Evolutionary conservation across 805 yeast species (phyloP), one percentile per base, ranked within the genome.

Genomic region (Debaryomyces castellii): DNA sequence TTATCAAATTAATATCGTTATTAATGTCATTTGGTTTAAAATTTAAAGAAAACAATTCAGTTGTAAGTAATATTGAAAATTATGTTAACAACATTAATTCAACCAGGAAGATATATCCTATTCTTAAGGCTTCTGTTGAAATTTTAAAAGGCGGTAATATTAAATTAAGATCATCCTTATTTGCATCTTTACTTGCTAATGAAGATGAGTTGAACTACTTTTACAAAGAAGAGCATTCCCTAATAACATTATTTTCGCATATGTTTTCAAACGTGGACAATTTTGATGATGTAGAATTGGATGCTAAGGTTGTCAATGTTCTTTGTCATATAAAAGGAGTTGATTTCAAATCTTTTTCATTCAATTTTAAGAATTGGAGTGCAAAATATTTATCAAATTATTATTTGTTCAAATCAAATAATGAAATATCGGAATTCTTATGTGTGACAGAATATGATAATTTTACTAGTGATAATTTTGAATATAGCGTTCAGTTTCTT

Each of bases 291-390:
- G 22, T 36, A 11, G 42, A 44, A 7, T 18, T 22, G 24, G 16
- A 24, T 14, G 22, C 24, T 17, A 32, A 39, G 14, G 51, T 49
- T 32, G 51, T 44, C 2, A 44, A 44, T 30, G 16, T 44, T 4
- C 27, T 47, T 7, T 39, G 43, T 17, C 28, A 47, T n/a, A 22
- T 20, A 5, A 30, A 43, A 2, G 30, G 24, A 22, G 16, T 1
- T 20, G 22, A n/a, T 2, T 12, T 32, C 16, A 18, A 23, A 16
- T 8, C 24, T 8, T 51, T 43, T 14, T 46, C 59, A 5, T 46
- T 43, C 12, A 48, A 46, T 1, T 61, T 58, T 43, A 47, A 46
- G 24, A n/a, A 45, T 5, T 63, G 67, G 68, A 43, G 58, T 32
- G 55, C 60, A 4, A 45, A 44, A 5, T 62, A 62, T 41, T 34